Evolutionary conservation across 108 stramenopile species (phyloP), one percentile per base, ranked within the genome.

Genomic region (Parietichytrium sp.): DNA sequence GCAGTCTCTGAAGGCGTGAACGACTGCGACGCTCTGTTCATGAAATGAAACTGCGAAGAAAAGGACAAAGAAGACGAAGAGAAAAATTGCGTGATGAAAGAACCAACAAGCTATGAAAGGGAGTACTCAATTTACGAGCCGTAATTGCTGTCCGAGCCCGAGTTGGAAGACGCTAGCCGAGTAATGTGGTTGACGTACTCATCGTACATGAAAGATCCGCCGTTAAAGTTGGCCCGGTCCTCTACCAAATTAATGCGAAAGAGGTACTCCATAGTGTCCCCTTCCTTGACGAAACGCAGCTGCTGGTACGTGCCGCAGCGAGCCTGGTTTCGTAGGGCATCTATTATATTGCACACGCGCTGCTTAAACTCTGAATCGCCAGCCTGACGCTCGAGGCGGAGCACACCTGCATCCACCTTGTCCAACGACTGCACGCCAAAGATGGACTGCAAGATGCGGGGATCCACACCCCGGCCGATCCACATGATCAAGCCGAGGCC

Each of bases 181-280:
- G n/a, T n/a, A n/a, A n/a, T n/a, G 61, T 72, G 36, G 42, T n/a
- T n/a, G 90, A 97, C 91, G 83, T 93, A 97, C 82, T 97, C 96
- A 33, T 87, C 83, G 82, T 97, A 97, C 54, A 88, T 92, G 85
- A 89, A 93, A 2, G 95, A 93, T 4, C 97, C 97, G 18, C 96
- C 96, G 33, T 91, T 89, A 87, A 96, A 97, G 6, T 92, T 89
- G 49, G 96, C 95, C 51, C 94, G 85, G 86, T 98, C 97, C 90
- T 98, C 97, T 3, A 98, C 92, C 72, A 98, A 86, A 84, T 92
- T 89, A 93, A 94, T 95, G 82, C 91, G 94, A 89, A 98, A 98
- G 29, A 93, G 93, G 51, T 88, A 83, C 81, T 95, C 95, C 80
- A 93, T 83, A 30, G 81, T 50, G 49, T 86, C 86, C n/a, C 82